Evolutionary conservation across 169 alveolate genomes (phyloP).

Genomic region (Ichthyophthirius multifiliis): DNA sequence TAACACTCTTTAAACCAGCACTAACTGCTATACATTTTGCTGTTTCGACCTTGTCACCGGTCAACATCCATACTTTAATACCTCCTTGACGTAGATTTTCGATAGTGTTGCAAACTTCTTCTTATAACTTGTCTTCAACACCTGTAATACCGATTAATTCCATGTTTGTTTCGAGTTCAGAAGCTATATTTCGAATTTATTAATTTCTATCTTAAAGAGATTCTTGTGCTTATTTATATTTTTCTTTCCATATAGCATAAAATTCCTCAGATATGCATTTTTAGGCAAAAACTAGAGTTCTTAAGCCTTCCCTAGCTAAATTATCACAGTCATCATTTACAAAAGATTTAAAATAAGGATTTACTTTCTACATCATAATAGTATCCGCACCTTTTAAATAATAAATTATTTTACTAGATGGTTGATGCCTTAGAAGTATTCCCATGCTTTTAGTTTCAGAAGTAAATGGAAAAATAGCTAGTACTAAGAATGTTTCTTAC

Average conservation of each 20-base stretch:
- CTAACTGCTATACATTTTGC: conserved; percentile 70
- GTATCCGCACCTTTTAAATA: conserved; percentile 84
- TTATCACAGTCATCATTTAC: conserved; percentile 74
- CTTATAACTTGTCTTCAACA: conserved; percentile 77
- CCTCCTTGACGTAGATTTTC: conserved; percentile 67
- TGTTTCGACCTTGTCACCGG: conserved; percentile 81
- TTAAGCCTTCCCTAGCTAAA: conserved; percentile 71
- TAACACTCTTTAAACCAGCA: conserved; percentile 44
- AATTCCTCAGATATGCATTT: conserved; percentile 45
- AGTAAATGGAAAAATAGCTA: conserved; percentile 78
- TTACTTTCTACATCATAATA: conserved; percentile 63
- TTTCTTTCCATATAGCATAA: conserved; percentile 39
- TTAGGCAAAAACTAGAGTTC: conserved; percentile 76
- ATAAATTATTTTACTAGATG: conserved; percentile 57
- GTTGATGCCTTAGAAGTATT: conserved; percentile 50
- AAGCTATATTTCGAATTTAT: conserved; percentile 40
- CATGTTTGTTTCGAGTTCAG: conserved; percentile 60
- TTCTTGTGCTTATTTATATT: conserved; percentile 61
- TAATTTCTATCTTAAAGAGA: conserved; percentile 57
- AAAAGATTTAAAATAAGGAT: conserved; percentile 53
- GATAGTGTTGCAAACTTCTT: conserved; percentile 57
- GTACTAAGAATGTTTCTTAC: conserved; percentile 61
- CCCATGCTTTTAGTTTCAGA: conserved; percentile 76
- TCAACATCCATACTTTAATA: conserved; percentile 76
- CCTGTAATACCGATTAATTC: conserved; percentile 85